Conservation (phyloP, 371 early-diverging fungal species). For the Mortierella sp. region DNA sequence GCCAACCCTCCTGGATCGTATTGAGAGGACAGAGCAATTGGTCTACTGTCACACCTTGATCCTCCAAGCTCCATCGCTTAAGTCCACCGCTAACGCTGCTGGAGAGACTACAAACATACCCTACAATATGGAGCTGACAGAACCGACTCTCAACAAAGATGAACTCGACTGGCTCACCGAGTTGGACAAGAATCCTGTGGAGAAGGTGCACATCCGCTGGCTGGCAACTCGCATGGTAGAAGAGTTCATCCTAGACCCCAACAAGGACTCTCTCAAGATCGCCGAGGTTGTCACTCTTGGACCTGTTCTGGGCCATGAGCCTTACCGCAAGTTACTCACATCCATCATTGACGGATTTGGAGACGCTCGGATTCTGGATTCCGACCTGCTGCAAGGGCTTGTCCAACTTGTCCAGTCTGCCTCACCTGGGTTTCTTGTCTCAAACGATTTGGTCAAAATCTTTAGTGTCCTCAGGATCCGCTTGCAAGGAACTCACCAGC, state of each 20-base stretch:
- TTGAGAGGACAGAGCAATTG: background rate
- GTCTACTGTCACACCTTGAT: background rate
- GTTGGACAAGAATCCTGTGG: background rate
- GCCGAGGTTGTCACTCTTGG: slow-evolving; percentile 2
- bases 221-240: background rate
- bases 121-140: background rate
- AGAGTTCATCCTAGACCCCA: background rate
- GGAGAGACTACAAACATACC: background rate
- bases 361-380: background rate
- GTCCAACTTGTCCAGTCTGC: slow-evolving; percentile 1
- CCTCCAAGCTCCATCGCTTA: background rate
- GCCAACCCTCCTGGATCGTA: background rate
- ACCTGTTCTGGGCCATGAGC: background rate
- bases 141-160: background rate
- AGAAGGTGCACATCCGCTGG: background rate
- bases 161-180: background rate
- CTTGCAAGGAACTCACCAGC: background rate
- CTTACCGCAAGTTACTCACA: background rate
- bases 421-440: background rate
- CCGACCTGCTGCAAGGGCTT: background rate
- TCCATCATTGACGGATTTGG: background rate
- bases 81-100: background rate
- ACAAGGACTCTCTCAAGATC: background rate
- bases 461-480: background rate
- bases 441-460: background rate